Evolutionary conservation across 225 moss, liverwort and hornwort genomes (phyloP).

Genomic region (Takakia lepidozioides): DNA sequence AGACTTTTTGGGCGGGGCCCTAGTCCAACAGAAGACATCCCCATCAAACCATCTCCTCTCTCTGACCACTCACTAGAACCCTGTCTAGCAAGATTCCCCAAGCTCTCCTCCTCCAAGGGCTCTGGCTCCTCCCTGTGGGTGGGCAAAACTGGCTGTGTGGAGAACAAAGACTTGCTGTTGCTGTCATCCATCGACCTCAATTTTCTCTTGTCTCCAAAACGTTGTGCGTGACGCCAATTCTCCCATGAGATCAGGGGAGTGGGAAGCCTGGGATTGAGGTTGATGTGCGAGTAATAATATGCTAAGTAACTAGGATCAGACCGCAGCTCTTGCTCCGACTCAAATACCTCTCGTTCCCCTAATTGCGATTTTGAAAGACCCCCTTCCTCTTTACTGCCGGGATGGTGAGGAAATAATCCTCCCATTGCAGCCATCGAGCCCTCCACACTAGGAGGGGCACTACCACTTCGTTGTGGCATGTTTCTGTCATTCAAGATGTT

Average conservation of each 20-base stretch:
- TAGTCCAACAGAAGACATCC: constrained; percentile 28
- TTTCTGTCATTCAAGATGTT: constrained; percentile 76
- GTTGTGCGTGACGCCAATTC: constrained; percentile 83
- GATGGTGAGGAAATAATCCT: constrained; percentile 41
- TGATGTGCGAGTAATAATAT: constrained; percentile 84
- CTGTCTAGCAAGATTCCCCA: constrained; percentile 29
- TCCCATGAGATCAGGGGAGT: constrained; percentile 85
- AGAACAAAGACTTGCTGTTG: constrained; percentile 56
- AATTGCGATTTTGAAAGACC: constrained; percentile 30
- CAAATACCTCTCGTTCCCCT: constrained; percentile 50
- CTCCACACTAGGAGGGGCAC: constrained; percentile 98
- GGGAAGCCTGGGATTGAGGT: constrained; percentile 84
- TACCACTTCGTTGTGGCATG: constrained; percentile 94
- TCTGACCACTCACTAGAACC: constrained; percentile 39
- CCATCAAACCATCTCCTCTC: constrained; percentile 19
- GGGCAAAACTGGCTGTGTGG: constrained; percentile 39
- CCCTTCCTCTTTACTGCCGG: constrained; percentile 27
- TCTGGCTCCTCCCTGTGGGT: constrained; percentile 55
- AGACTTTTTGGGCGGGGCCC: constrained; percentile 48
- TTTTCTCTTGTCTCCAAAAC: constrained; percentile 49
- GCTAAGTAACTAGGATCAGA: constrained; percentile 87
- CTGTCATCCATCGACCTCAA: constrained; percentile 41
- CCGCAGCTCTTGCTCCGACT: constrained; percentile 74
- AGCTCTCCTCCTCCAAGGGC: constrained; percentile 47
- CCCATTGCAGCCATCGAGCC: constrained; percentile 80